phyloP scores from a whole-genome alignment of 495 filamentous ascomycete genomes.

The Xylaria flabelliformis region DNA sequence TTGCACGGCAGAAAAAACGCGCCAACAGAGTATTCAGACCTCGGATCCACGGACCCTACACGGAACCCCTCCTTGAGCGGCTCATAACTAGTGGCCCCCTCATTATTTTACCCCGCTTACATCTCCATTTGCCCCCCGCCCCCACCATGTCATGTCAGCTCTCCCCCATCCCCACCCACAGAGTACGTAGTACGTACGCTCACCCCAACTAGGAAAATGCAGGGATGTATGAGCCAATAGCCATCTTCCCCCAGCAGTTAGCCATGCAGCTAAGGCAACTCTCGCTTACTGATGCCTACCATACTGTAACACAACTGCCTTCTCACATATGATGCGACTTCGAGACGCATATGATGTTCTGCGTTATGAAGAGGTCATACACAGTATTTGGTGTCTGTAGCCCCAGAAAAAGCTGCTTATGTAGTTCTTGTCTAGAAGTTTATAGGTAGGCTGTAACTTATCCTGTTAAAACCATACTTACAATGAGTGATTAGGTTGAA shows the following conservation, averaged over 20 bases:
- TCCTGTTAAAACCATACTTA: neutral
- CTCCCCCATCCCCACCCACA: neutral
- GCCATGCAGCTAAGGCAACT: neutral
- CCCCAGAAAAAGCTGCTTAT: neutral
- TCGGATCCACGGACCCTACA: neutral
- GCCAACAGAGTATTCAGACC: neutral
- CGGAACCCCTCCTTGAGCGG: conserved; percentile 12
- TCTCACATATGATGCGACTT: neutral
- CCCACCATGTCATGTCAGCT: neutral
- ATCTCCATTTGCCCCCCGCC: neutral
- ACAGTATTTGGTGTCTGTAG: neutral
- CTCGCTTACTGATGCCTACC: neutral
- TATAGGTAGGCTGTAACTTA: neutral
- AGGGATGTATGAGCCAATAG: conserved; percentile 4
- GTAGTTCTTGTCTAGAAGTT: neutral
- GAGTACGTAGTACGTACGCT: too few relatives aligned
- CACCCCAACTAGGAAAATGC: conserved; percentile 17
- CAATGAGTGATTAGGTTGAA: neutral
- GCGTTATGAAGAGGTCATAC: neutral
- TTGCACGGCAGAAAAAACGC: neutral
- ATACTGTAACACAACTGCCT: neutral
- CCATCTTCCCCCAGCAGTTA: neutral
- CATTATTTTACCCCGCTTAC: neutral
- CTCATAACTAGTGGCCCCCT: neutral
- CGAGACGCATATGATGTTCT: neutral